Conservation (phyloP, 2,329 filamentous ascomycete genomes). For the Pseudocercospora pini-densiflorae region DNA sequence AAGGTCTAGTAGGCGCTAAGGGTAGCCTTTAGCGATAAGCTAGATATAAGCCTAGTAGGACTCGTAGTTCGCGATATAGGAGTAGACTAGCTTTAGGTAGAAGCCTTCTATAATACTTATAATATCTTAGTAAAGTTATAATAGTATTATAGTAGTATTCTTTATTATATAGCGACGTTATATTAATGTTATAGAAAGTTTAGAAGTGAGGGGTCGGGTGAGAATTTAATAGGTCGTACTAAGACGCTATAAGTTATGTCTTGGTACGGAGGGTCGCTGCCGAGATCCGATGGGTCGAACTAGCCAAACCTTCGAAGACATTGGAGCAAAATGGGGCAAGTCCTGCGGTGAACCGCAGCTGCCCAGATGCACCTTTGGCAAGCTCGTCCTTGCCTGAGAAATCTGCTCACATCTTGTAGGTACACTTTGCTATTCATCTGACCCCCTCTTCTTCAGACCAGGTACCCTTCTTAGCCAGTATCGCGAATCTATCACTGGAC, state of each 20-base stretch:
- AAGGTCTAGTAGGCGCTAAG: too few species aligned
- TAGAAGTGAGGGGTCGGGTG: not conserved
- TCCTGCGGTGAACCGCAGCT: conserved; percentile 2
- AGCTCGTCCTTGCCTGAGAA: conserved; percentile 4
- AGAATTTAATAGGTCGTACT: not conserved
- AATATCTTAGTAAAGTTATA: not conserved
- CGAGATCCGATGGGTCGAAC: not conserved
- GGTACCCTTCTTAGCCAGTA: not conserved
- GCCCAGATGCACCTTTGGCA: not conserved
- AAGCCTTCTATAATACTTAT: not conserved
- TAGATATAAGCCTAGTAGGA: too few species aligned
- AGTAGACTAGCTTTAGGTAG: not conserved
- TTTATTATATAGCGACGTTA: not conserved
- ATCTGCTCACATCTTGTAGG: not conserved
- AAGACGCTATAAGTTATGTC: not conserved
- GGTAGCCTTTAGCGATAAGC: too few species aligned
- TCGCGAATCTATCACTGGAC: conserved; percentile 1
- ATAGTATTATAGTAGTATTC: not conserved
- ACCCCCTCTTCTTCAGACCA: not conserved
- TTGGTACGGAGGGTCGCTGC: not conserved
- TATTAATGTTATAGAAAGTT: not conserved
- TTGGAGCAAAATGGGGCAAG: not conserved
- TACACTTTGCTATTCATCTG: not conserved
- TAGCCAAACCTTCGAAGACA: not conserved
- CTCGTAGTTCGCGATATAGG: too few species aligned